Evolutionary conservation across 2,329 filamentous ascomycete genomes (phyloP).

Genomic region (Colletotrichum sp.): DNA sequence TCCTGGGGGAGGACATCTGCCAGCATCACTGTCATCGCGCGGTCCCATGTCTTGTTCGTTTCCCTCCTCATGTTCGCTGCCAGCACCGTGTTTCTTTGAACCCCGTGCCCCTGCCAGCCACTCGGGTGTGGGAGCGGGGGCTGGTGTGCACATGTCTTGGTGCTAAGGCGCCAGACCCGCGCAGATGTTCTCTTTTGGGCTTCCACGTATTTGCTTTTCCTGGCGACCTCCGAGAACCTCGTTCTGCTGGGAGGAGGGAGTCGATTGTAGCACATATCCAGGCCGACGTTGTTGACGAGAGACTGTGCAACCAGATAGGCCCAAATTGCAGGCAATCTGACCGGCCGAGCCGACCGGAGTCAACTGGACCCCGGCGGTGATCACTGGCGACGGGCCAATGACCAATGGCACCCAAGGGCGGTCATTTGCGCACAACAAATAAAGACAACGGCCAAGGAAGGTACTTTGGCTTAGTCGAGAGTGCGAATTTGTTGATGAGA

Average conservation of each 20-base stretch:
- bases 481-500: neutral
- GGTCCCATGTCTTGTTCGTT: neutral
- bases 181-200: neutral
- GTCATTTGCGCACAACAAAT: neutral
- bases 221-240: neutral
- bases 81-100: neutral
- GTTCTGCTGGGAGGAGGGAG: neutral
- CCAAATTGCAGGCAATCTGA: neutral
- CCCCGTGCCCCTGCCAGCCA: conserved; percentile 3
- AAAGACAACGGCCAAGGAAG: neutral
- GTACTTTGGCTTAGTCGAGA: neutral
- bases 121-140: neutral
- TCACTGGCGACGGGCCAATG: neutral
- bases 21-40: neutral
- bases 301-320: neutral
- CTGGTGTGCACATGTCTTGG: neutral
- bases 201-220: neutral
- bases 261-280: neutral
- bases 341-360: neutral
- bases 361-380: conserved; percentile 1
- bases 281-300: neutral
- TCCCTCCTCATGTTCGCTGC: neutral
- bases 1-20: neutral
- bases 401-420: neutral
- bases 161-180: neutral